A percentile compares a stretch with the other conserved stretches of the same genome.
phyloP scores from a whole-genome alignment of 495 filamentous ascomycete species.

The Hypoxylon subgilvum region DNA sequence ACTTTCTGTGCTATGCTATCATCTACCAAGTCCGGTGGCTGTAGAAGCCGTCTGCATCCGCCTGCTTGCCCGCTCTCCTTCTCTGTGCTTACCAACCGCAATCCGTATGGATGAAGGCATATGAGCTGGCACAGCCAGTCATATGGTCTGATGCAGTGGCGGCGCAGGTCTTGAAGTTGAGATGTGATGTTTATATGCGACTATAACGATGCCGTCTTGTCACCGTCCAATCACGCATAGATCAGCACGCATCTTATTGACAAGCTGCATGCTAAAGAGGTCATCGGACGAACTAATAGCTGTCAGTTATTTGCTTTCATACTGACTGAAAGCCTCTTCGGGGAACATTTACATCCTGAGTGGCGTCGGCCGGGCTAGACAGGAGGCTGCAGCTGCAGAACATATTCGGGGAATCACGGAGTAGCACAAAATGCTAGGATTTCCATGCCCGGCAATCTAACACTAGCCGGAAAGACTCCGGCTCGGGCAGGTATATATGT shows the following conservation, averaged over 20 bases:
- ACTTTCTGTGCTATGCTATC: too few relatives aligned
- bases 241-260: neutral
- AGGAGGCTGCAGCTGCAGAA: too few relatives aligned
- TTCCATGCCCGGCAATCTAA: too few relatives aligned
- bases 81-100: too few relatives aligned
- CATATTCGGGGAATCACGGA: neutral
- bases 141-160: neutral
- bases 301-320: neutral
- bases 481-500: too few relatives aligned
- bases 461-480: neutral
- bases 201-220: neutral
- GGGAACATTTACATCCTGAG: neutral
- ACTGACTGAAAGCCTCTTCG: neutral
- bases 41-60: too few relatives aligned
- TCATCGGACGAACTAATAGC: neutral
- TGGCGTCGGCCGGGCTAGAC: constrained; percentile 14
- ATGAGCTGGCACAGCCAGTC: too few relatives aligned
- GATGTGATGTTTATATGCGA: neutral
- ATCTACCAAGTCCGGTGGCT: too few relatives aligned
- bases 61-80: too few relatives aligned
- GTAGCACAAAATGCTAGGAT: neutral
- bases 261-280: neutral
- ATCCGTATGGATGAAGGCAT: too few relatives aligned
- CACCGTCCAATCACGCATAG: neutral
- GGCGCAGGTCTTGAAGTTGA: neutral